Base-by-base conservation (phyloP, 2,329 filamentous ascomycete genomes). In the Ceratocystis cubensis region DNA sequence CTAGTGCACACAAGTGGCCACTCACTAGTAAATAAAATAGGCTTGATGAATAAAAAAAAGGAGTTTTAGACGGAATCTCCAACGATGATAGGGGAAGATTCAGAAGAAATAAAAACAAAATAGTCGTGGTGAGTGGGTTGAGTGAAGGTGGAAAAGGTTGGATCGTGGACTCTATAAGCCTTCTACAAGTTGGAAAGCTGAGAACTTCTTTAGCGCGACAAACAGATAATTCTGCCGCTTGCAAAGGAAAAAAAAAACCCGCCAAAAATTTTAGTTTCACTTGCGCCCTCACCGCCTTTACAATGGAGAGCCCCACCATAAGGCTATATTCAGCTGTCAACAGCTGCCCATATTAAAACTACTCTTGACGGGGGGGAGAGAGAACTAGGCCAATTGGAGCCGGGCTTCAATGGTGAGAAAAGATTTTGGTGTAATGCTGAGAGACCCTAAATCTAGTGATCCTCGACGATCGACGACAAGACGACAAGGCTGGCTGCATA, bases 261-360 rank as follows among this genome's bases (percentile, higher is more conserved):
- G 41, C 66, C 68, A 68, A 69, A 70, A 65, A 48, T 69, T 69
- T 70, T 66, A 66, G 67, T 62, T 67, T 64, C 53, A 56, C 17
- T 67, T 66, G 66, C 66, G 66, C 68, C 45, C 63, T 65, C 61
- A 67, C 66, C 67, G 67, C 67, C 44, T 68, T 64, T 56, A 28
- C 7, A n/a, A 5, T 7, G 15, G 5, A 2, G 2, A 53, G 63
- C 63, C 63, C 63, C 63, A 64, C 63, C 63, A 53, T 56, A 64
- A 64, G 63, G 63, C 63, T 64, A 25, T 8, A 0, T 5, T 1
- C 63, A 64, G 30, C 63, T 28, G 63, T 1, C 57, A 25, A 5
- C 53, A 61, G 64, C 56, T 65, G 56, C 3, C 37, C 46, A 56
- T 56, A 53, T 5, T 41, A 64, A 28, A 37, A 13, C 20, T 15